These are phyloP conservation scores for Daldinia concentrica DNA, from an alignment of 495 filamentous ascomycete species.

Conservation along the genomic window DNA sequence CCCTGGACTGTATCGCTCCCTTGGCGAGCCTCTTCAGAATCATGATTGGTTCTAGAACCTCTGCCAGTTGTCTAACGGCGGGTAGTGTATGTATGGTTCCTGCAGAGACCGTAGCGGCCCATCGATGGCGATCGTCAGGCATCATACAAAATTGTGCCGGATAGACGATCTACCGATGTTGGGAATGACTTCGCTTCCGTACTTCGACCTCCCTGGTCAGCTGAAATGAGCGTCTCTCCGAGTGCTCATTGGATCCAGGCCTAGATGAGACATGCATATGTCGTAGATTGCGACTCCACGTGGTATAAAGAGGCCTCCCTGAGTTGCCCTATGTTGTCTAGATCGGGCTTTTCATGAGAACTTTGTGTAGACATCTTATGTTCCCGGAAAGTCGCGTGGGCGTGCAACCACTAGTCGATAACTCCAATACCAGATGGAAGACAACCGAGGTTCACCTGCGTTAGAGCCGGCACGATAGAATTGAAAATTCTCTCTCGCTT, in stretches of 20 bases:
- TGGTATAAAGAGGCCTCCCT: conserved; percentile 36
- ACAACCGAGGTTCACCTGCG: conserved; percentile 19
- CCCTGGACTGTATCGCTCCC: conserved; percentile 13
- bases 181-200: conserved; percentile 18
- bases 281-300: conserved; percentile 39
- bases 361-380: conserved; percentile 17
- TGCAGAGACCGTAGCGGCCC: conserved; percentile 28
- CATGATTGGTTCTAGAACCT: conserved; percentile 19
- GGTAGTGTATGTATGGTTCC: conserved; percentile 23
- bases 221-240: conserved; percentile 29
- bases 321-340: conserved; percentile 24
- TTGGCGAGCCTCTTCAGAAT: neutral
- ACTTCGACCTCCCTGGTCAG: conserved; percentile 31
- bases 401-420: conserved; percentile 26
- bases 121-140: conserved; percentile 23
- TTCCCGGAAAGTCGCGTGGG: conserved; percentile 34
- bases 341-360: conserved; percentile 31
- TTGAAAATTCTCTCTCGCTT: neutral
- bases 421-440: conserved; percentile 26
- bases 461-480: conserved; percentile 4
- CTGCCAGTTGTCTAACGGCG: conserved; percentile 18
- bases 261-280: conserved; percentile 41
- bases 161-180: conserved; percentile 15
- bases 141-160: conserved; percentile 28
- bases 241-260: conserved; percentile 27